Evolutionary conservation across 169 alveolate genomes (phyloP).

Genomic region (Plasmodium inui): DNA sequence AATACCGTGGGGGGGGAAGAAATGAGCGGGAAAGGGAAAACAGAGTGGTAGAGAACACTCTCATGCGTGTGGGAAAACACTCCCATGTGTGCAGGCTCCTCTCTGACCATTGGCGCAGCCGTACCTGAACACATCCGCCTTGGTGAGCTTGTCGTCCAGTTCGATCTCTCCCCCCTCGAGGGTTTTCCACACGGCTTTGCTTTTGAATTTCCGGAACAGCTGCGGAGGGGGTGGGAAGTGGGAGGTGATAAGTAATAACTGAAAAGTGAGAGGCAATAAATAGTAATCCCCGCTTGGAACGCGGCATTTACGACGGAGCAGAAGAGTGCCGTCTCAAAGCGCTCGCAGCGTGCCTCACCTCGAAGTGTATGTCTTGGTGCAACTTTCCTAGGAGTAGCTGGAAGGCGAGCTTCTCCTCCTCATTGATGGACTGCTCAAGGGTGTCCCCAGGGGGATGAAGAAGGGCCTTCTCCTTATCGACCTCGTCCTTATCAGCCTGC

Average conservation of each 20-base stretch:
- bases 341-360: constrained; percentile 19
- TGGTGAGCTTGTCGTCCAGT: constrained; percentile 83
- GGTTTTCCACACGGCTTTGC: constrained; percentile 84
- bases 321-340: too few species aligned
- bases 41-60: too few species aligned
- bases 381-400: constrained; percentile 54
- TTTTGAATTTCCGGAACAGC: constrained; percentile 83
- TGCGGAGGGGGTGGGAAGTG: neutral
- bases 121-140: constrained; percentile 85
- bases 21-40: neutral
- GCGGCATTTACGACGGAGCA: neutral
- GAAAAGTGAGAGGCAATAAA: neutral
- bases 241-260: neutral
- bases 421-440: constrained; percentile 27
- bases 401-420: constrained; percentile 65
- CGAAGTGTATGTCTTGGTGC: constrained; percentile 59
- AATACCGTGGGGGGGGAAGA: neutral
- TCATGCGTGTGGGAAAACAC: too few species aligned
- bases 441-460: neutral
- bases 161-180: constrained; percentile 87
- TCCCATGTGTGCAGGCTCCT: neutral
- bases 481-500: neutral
- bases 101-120: neutral
- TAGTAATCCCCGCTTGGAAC: neutral
- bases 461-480: neutral